Evolutionary conservation across 352 stramenopile genomes (phyloP).

Genomic region (Pythium aquatile): DNA sequence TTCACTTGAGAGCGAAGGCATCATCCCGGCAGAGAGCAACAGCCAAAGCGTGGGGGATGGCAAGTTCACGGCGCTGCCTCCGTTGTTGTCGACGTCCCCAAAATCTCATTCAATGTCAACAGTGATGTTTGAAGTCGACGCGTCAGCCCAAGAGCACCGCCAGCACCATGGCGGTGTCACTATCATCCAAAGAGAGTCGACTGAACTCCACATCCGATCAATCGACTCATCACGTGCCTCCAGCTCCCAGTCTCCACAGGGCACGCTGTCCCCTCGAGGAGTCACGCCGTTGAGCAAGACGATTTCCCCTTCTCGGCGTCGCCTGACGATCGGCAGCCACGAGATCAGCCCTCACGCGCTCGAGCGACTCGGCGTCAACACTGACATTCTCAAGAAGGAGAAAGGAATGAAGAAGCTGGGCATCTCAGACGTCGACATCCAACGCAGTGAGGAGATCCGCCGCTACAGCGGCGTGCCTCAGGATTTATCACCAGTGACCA

Average conservation of each 20-base stretch:
- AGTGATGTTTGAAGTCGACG: background rate
- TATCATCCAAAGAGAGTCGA: slow-evolving; percentile 16
- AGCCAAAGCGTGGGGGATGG: background rate
- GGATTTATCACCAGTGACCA: slow-evolving; percentile 18
- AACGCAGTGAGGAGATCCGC: slow-evolving; percentile 30
- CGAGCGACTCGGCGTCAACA: slow-evolving; percentile 35
- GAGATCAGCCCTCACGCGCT: slow-evolving; percentile 35
- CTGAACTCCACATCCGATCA: background rate
- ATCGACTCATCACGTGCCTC: background rate
- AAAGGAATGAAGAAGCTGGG: slow-evolving; percentile 52
- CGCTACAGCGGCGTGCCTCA: slow-evolving; percentile 31
- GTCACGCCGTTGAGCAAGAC: slow-evolving; percentile 10
- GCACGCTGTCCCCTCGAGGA: background rate
- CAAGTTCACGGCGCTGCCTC: slow-evolving; percentile 8
- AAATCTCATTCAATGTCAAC: slow-evolving; percentile 6
- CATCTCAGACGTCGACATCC: slow-evolving; percentile 42
- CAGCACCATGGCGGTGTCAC: background rate
- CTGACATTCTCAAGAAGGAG: slow-evolving; percentile 40
- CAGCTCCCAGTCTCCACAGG: slow-evolving; percentile 1
- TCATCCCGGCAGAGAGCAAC: background rate
- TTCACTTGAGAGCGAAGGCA: slow-evolving; percentile 8
- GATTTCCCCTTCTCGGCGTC: slow-evolving; percentile 17
- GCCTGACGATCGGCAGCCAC: slow-evolving; percentile 24
- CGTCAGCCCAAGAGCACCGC: background rate
- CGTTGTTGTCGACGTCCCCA: slow-evolving; percentile 10